Evolutionary conservation across 192 early-diverging fungal species (phyloP).

Genomic region (Backusella parvicylindrica): DNA sequence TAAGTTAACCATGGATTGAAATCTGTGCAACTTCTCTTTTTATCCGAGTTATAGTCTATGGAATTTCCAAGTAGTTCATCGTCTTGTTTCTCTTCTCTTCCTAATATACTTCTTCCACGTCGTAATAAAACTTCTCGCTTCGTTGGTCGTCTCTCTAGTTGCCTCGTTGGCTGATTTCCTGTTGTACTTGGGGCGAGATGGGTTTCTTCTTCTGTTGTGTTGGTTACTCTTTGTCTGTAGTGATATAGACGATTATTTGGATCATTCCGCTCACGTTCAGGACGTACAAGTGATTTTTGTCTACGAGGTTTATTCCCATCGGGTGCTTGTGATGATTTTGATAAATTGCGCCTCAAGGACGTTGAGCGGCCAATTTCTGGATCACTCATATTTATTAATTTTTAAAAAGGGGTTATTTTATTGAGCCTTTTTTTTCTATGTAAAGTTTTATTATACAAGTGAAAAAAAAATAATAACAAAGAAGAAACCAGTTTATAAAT

Average conservation of each 20-base stretch:
- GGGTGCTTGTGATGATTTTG: slow-evolving; percentile 43
- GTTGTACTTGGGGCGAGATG: slow-evolving; percentile 32
- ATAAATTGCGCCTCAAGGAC: slow-evolving; percentile 56
- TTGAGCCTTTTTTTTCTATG: not conserved
- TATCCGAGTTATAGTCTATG: not conserved
- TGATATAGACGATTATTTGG: slow-evolving; percentile 47
- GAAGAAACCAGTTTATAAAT: slow-evolving; percentile 3
- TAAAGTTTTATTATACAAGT: not conserved
- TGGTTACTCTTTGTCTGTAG: slow-evolving; percentile 32
- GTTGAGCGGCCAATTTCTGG: slow-evolving; percentile 8
- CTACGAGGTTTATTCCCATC: slow-evolving; percentile 22
- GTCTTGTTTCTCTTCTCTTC: slow-evolving; percentile 23
- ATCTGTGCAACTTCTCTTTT: not conserved
- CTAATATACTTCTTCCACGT: slow-evolving; percentile 36
- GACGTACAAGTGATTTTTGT: slow-evolving; percentile 66
- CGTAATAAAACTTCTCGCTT: slow-evolving; percentile 20
- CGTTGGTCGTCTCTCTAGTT: slow-evolving; percentile 8
- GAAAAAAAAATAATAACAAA: not conserved
- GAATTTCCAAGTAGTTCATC: slow-evolving; percentile 3
- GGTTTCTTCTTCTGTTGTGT: slow-evolving; percentile 46
- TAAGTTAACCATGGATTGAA: slow-evolving; percentile 25
- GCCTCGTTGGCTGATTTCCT: slow-evolving; percentile 37
- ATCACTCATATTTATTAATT: not conserved
- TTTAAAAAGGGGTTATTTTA: not conserved
- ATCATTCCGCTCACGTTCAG: slow-evolving; percentile 58